These are phyloP conservation scores for Drosera capensis DNA, from an alignment of 148 eudicot genomes.

Conservation along the genomic window DNA sequence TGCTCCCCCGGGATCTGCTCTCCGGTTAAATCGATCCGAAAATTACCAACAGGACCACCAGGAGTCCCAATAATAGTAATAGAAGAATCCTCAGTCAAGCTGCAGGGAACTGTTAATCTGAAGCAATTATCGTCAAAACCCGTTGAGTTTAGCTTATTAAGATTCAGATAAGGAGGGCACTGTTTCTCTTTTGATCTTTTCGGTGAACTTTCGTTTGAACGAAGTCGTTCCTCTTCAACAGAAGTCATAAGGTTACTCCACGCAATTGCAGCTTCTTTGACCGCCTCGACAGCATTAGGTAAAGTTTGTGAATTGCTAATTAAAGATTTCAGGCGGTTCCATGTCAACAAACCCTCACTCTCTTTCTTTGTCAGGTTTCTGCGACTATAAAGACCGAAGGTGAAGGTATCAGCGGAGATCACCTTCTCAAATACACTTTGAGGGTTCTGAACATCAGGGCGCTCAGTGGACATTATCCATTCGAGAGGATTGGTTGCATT, in stretches of 20 bases:
- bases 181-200: constrained; percentile 69
- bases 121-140: constrained; percentile 42
- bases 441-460: constrained; percentile 38
- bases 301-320: constrained; percentile 46
- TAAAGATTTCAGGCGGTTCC: constrained; percentile 58
- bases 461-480: constrained; percentile 50
- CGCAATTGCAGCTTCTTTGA: constrained; percentile 68
- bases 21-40: constrained; percentile 70
- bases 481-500: constrained; percentile 57
- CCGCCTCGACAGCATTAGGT: constrained; percentile 80
- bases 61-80: constrained; percentile 84
- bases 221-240: constrained; percentile 55
- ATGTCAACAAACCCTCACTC: constrained; percentile 49
- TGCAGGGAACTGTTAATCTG: constrained; percentile 73
- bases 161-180: constrained; percentile 86
- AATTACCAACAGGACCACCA: constrained; percentile 79
- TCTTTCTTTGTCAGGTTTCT: constrained; percentile 65
- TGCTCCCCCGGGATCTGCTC: constrained; percentile 92
- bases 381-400: constrained; percentile 33
- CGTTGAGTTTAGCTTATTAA: constrained; percentile 62
- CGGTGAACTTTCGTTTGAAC: constrained; percentile 34
- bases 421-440: constrained; percentile 28
- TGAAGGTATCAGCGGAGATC: constrained; percentile 32
- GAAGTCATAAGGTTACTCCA: constrained; percentile 78
- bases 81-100: constrained; percentile 91